Evolutionary conservation across 2,329 filamentous ascomycete genomes (phyloP), one percentile per base, ranked within the genome.

Genomic region (Escovopsis sp.): DNA sequence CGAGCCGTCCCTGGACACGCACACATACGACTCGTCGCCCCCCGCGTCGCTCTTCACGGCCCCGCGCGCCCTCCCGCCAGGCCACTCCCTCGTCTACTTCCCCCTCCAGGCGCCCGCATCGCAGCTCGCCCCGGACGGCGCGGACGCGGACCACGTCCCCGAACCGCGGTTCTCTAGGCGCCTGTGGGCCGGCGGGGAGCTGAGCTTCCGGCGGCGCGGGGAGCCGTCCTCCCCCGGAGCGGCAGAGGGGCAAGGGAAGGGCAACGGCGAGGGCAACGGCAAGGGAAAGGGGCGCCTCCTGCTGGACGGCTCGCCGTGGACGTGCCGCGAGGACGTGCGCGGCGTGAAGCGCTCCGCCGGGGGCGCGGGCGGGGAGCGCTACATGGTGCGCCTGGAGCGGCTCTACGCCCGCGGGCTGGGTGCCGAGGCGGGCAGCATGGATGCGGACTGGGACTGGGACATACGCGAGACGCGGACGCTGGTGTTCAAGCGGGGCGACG

Each of bases 41-140:
- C 26, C 37, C 4, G 12, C 9, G n/a, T 11, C 32, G 26, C 38
- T 8, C 12, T 18, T 8, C 19, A 39, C 9, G 9, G 18, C 15
- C 2, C 19, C 12, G 10, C n/a, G n/a, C 5, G 7, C 28, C 3
- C 62, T 82, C 6, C 77, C 80, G 0, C 69, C 74, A 28, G 83
- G 81, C 33, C 80, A 93, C 58, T 87, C 95, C 59, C 70, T 94
- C 33, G 77, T 89, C 49, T 93, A 93, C 66, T 95, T 94, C 63
- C 85, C 87, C 45, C 73, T 82, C 10, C 73, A 77, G 48, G 66
- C 81, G 15, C 67, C 73, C 1, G 65, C 75, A 12, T 73, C 71
- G 7, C 52, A 67, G 32, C 73, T 96, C 36, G 71, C 86, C 15
- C 67, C 77, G 1, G 91, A 98, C 63, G 89, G 91, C 44, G 93